Percentiles rank a stretch among this genome's conserved stretches.
phyloP scores from a whole-genome alignment of 2,329 filamentous ascomycete species.

The Ceratocystis cacaofunesta region DNA sequence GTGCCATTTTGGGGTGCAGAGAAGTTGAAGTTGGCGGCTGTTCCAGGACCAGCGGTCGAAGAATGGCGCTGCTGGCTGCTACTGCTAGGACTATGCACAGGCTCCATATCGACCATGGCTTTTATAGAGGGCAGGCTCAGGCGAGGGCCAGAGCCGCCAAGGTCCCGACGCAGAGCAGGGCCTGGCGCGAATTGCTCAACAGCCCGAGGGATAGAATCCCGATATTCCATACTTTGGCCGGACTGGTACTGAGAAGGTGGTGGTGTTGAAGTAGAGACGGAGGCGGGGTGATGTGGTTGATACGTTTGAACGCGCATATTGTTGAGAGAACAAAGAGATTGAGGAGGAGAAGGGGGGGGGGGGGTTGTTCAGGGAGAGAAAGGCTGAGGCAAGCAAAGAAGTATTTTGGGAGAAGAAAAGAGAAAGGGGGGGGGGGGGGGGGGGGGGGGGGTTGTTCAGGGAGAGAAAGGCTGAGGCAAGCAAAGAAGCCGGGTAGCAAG shows the following conservation, averaged over 20 bases:
- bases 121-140: background rate
- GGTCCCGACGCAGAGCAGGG: background rate
- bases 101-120: background rate
- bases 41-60: background rate
- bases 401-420: too few species aligned
- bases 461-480: background rate
- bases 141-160: background rate
- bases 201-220: background rate
- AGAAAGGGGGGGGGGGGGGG: too few species aligned
- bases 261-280: background rate
- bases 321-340: background rate
- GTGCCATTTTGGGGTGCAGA: conserved; percentile 26
- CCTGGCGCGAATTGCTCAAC: background rate
- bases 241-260: background rate
- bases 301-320: background rate
- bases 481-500: background rate
- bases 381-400: background rate
- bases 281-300: background rate
- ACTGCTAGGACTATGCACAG: background rate
- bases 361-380: background rate
- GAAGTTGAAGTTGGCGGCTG: background rate
- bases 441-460: background rate
- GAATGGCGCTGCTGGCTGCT: background rate
- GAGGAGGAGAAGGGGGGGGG: background rate
- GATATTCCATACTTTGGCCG: background rate